These are phyloP conservation scores for Eragrostis tef DNA, from an alignment of 202 grass and related monocot genomes.

Conservation along the genomic window DNA sequence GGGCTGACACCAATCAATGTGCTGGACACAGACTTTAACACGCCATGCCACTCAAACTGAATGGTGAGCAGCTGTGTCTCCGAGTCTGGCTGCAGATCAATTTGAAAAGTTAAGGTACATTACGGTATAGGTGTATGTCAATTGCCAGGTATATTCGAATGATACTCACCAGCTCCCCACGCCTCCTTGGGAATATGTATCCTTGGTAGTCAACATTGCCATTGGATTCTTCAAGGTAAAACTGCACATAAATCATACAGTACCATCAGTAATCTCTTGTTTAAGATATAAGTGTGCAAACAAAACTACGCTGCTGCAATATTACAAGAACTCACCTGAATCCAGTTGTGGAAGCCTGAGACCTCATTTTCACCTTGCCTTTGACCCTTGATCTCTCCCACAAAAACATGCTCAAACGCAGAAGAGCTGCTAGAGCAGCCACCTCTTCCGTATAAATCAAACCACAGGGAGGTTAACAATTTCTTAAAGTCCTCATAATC, in stretches of 20 bases:
- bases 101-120: constrained; percentile 2
- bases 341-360: constrained; percentile 70
- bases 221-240: constrained; percentile 75
- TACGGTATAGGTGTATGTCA: not conserved
- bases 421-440: constrained; percentile 52
- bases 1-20: constrained; percentile 77
- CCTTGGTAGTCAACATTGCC: constrained; percentile 58
- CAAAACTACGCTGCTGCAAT: not conserved
- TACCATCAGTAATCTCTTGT: constrained; percentile 22
- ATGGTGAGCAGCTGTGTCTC: constrained; percentile 74
- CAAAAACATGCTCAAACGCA: constrained; percentile 72
- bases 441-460: constrained; percentile 65
- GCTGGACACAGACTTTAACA: constrained; percentile 85
- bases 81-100: constrained; percentile 57
- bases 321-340: constrained; percentile 52
- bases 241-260: constrained; percentile 47
- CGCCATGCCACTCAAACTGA: constrained; percentile 84
- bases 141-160: constrained; percentile 10
- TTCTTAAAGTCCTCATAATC: constrained; percentile 59
- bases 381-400: constrained; percentile 58
- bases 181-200: constrained; percentile 55
- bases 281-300: constrained; percentile 29
- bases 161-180: constrained; percentile 57
- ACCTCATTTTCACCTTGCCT: constrained; percentile 46
- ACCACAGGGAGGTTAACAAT: constrained; percentile 56